Evolutionary conservation across 1,284 basidiomycete genomes (phyloP), one percentile per base, ranked within the genome.

Genomic region (Marasmius tenuissimus): DNA sequence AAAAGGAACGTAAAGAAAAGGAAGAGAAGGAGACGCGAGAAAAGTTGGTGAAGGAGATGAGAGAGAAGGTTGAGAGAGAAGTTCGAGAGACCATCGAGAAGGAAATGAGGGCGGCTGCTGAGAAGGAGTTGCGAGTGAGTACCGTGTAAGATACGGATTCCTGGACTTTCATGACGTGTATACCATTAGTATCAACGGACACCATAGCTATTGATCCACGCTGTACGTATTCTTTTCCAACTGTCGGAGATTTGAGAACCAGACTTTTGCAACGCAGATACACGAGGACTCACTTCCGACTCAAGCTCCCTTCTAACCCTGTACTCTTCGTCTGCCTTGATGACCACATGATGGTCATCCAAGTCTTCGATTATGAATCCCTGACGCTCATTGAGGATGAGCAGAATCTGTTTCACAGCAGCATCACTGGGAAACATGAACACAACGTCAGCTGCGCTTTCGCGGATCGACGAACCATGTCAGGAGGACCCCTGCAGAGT

Each of bases 391-490:
- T 96, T 92, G 82, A 96, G 85, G 14, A 86, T 80, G 42, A 95
- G 80, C 34, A 95, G 81, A 60, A 96, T 94, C 72, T 96, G 93
- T 75, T 96, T 96, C 58, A 95, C 93, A 3, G 93, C 94, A 5
- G 93, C 86, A 72, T 96, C 93, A 70, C 94, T 94, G 69, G 53
- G 12, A 49, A 35, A 20, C 48, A 62, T 59, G 54, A 37, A 45
- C 37, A 49, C 56, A 38, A 57, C 49, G n/a, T 34, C 20, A 35
- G 38, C 39, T 5, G 14, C 5, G 10, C 16, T 7, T 12, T 10
- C 35, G 27, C 20, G n/a, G 12, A 50, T 58, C 22, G 34, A 69
- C 84, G 67, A 65, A 91, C 91, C 91, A 93, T 67, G 87, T 91
- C 58, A 93, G 76, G 65, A 93, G 82, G 57, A 91, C 76, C 47